Percentiles rank a stretch among this genome's conserved stretches.
Evolutionary conservation across 371 early-diverging fungal genomes (phyloP).

Genomic region (Syncephalastrum sp.): DNA sequence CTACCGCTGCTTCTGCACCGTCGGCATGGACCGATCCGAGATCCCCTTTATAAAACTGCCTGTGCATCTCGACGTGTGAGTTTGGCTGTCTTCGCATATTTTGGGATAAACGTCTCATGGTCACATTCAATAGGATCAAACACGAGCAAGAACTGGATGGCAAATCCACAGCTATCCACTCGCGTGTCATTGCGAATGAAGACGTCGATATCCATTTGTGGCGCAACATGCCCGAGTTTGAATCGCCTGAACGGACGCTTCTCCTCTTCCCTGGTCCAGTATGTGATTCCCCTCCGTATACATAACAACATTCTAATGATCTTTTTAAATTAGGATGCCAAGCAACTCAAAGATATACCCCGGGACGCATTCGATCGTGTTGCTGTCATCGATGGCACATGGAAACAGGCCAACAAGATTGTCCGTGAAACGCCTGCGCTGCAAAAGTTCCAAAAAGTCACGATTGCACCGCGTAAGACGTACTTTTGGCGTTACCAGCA

Average conservation of each 20-base stretch:
- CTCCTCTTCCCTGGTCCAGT: conserved; percentile 89
- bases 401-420: conserved; percentile 87
- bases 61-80: conserved; percentile 73
- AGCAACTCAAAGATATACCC: conserved; percentile 62
- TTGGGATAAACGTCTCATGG: neutral
- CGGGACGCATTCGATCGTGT: conserved; percentile 66
- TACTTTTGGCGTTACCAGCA: conserved; percentile 92
- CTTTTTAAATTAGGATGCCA: no score
- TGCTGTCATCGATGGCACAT: conserved; percentile 94
- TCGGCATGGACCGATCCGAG: conserved; percentile 48
- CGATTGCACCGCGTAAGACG: conserved; percentile 68
- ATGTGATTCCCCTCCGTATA: conserved; percentile 21
- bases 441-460: conserved; percentile 55
- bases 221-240: conserved; percentile 52
- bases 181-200: conserved; percentile 73
- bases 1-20: conserved; percentile 63
- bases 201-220: conserved; percentile 67
- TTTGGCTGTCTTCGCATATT: no score
- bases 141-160: conserved; percentile 78
- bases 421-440: conserved; percentile 47
- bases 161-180: conserved; percentile 88
- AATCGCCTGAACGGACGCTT: conserved; percentile 67
- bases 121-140: conserved; percentile 56
- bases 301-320: no score
- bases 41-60: conserved; percentile 76